Base-by-base conservation (phyloP, 257 asterid species). In the Ocimum tenuiflorum region DNA sequence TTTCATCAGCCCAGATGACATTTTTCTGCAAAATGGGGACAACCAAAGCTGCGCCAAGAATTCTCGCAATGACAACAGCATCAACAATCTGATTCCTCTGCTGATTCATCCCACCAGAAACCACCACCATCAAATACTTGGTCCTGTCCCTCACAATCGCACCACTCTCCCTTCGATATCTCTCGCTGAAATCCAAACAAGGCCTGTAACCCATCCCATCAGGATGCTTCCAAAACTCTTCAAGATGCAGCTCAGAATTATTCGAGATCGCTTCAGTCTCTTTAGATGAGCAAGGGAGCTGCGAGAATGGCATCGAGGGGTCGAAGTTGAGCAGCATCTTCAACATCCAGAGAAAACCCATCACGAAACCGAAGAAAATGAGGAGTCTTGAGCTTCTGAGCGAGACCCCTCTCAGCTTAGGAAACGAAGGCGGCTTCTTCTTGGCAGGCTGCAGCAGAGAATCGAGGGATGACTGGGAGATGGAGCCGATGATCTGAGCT, bases 11-110 rank as follows among this genome's bases (percentile, higher is more conserved):
- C 96, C 96, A 91, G 23, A 89, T 91, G 18, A 85, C 95, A 80
- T 91, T 91, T n/a, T 87, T 91, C 76, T 89, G 98, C 75, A 91
- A 75, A 64, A 82, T 82, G 27, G 98, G 98, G 51, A 91, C 95
- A 78, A 91, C 95, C 64, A 91, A 77, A 67, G 92, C 77, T 33
- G 98, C 98, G 12, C 98, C 98, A 63, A 91, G 91, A 65, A 91
- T 80, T 45, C 96, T 85, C 2, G 98, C 94, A 79, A 91, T 89
- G 9, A 89, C 95, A 13, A 89, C 98, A 53, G 95, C 96, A 82
- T 91, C 98, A 60, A 91, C 95, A 68, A 91, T 85, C 85, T 91
- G 96, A 77, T 91, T 88, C 83, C 96, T 83, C 81, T 91, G 98
- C 71, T 91, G 96, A 78, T 91, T 91, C 95, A 89, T 75, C 24